phyloP scores from a whole-genome alignment of 352 stramenopile genomes.

The Phytophthora sp. region DNA sequence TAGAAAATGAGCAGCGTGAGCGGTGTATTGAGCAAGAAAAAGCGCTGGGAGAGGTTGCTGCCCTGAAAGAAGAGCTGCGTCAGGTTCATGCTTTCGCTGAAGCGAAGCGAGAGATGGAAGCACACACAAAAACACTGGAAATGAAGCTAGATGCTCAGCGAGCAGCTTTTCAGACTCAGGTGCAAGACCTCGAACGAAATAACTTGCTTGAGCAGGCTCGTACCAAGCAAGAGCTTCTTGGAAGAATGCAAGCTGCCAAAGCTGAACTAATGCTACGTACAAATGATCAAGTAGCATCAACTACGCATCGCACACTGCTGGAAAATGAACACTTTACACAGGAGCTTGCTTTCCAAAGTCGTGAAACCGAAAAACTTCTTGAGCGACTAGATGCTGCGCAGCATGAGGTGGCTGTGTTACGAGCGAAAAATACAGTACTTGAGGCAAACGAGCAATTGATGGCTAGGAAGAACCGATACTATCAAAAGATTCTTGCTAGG shows the following conservation, averaged over 20 bases:
- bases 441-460: slow-evolving; percentile 60
- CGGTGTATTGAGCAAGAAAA: slow-evolving; percentile 12
- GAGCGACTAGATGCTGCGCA: slow-evolving; percentile 47
- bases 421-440: slow-evolving; percentile 53
- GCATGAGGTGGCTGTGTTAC: slow-evolving; percentile 47
- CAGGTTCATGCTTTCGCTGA: slow-evolving; percentile 60
- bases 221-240: slow-evolving; percentile 75
- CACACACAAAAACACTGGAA: slow-evolving; percentile 40
- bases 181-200: slow-evolving; percentile 60
- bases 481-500: slow-evolving; percentile 68
- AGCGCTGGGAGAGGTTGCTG: slow-evolving; percentile 24
- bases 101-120: slow-evolving; percentile 59
- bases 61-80: slow-evolving; percentile 44
- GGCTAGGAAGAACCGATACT: slow-evolving; percentile 75
- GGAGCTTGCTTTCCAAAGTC: slow-evolving; percentile 74
- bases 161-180: slow-evolving; percentile 35
- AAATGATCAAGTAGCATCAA: slow-evolving; percentile 69
- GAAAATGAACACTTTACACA: slow-evolving; percentile 83
- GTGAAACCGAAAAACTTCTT: slow-evolving; percentile 77
- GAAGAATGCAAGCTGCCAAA: slow-evolving; percentile 55
- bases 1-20: slow-evolving; percentile 25
- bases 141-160: slow-evolving; percentile 37
- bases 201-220: slow-evolving; percentile 70
- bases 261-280: slow-evolving; percentile 59
- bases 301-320: slow-evolving; percentile 80